Conservation (phyloP, 1,284 basidiomycete species). For the Ceratobasidium sp. region DNA sequence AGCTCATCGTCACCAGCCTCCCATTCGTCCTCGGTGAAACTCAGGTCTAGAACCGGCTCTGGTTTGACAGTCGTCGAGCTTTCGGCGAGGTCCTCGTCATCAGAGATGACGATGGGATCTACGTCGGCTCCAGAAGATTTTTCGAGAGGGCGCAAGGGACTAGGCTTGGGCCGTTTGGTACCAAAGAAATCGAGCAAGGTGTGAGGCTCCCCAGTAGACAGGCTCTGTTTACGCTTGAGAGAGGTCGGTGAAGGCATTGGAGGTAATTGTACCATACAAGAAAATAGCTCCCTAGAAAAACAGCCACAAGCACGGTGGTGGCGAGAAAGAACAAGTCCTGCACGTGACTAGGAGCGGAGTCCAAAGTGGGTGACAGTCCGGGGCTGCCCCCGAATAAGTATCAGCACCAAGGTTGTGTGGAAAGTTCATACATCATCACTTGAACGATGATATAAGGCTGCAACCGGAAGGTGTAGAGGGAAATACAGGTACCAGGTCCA, state of each 20-base stretch:
- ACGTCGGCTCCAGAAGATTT: not conserved
- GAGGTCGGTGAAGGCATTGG: conserved; percentile 21
- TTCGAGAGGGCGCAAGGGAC: not conserved
- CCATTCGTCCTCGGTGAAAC: conserved; percentile 59
- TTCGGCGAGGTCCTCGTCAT: conserved; percentile 16
- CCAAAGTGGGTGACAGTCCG: too few relatives aligned
- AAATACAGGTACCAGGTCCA: too few relatives aligned
- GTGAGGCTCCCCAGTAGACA: conserved; percentile 8
- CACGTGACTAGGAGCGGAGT: too few relatives aligned
- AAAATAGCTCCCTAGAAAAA: not conserved
- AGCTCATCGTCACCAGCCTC: conserved; percentile 66
- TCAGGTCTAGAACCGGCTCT: conserved; percentile 25
- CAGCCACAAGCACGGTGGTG: conserved; percentile 1
- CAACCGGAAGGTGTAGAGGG: too few relatives aligned
- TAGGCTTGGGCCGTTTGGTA: conserved; percentile 18
- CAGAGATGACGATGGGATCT: conserved; percentile 30
- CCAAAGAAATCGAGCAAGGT: conserved; percentile 26
- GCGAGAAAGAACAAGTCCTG: not conserved
- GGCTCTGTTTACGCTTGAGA: conserved; percentile 24
- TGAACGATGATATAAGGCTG: too few relatives aligned
- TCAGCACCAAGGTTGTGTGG: too few relatives aligned
- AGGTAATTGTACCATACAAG: not conserved
- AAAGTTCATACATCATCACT: too few relatives aligned
- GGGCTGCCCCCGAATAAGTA: too few relatives aligned
- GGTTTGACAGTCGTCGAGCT: not conserved